Conservation (phyloP, 768 basidiomycete species). For the Tylopilus balloui region DNA sequence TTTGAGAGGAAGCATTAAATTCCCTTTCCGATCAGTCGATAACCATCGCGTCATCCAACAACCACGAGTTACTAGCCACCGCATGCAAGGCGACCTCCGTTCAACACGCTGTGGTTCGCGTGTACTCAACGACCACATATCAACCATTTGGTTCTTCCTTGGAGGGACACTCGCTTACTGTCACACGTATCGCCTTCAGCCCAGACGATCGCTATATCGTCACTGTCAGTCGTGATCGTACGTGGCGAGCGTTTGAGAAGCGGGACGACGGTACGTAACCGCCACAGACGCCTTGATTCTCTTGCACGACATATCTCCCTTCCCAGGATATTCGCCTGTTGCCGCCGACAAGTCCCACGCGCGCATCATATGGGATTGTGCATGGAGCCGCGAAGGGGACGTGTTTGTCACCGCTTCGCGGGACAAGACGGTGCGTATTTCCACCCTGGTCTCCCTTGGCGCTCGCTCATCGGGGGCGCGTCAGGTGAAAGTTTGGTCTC, state of each 20-base stretch:
- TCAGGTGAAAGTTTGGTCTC: conserved; percentile 83
- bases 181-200: conserved; percentile 88
- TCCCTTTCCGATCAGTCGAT: conserved; percentile 54
- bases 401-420: conserved; percentile 91
- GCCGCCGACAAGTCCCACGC: conserved; percentile 80
- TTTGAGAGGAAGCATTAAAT: not conserved
- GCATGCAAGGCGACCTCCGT: conserved; percentile 85
- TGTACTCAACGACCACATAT: conserved; percentile 73
- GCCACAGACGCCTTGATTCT: not conserved
- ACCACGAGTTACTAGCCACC: conserved; percentile 71
- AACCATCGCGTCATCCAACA: conserved; percentile 69
- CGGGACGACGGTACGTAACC: conserved; percentile 37
- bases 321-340: conserved; percentile 54
- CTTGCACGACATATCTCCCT: not conserved
- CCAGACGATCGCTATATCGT: conserved; percentile 75
- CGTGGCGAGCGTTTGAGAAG: conserved; percentile 78
- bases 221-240: conserved; percentile 86
- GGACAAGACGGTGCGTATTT: conserved; percentile 76
- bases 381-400: conserved; percentile 74
- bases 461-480: not conserved
- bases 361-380: conserved; percentile 94
- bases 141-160: conserved; percentile 68
- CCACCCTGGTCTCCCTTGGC: not conserved
- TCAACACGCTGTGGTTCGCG: conserved; percentile 85
- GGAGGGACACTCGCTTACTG: conserved; percentile 80